Evolutionary conservation across 495 filamentous ascomycete genomes (phyloP).

Genomic region (Lasiosphaeria hispida): DNA sequence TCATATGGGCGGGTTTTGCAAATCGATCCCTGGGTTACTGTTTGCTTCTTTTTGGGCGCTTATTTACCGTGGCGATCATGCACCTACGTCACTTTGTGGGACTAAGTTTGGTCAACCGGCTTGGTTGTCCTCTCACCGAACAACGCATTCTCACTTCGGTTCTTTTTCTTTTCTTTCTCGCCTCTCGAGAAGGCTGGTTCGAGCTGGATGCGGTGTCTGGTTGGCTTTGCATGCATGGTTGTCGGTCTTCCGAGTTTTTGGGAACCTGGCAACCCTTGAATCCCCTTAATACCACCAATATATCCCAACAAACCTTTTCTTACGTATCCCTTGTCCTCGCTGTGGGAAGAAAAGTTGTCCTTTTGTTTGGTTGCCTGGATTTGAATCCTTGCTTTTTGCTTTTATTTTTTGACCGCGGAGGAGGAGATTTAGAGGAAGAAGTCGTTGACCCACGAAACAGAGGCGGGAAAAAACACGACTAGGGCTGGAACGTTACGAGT

Average conservation of each 20-base stretch:
- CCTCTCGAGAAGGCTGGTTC: slow-evolving; percentile 12
- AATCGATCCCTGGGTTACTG: no score
- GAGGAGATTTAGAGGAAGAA: slow-evolving; percentile 1
- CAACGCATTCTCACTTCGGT: neutral
- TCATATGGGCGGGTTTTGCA: no score
- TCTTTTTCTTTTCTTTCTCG: slow-evolving; percentile 10
- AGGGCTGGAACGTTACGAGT: slow-evolving; percentile 4
- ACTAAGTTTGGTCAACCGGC: no score
- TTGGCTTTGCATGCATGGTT: slow-evolving; percentile 30
- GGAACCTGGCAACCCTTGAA: slow-evolving; percentile 10
- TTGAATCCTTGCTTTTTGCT: neutral
- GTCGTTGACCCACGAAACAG: slow-evolving; percentile 3
- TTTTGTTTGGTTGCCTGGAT: neutral
- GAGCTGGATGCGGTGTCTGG: slow-evolving; percentile 27
- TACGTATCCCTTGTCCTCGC: slow-evolving; percentile 1
- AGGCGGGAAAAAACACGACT: slow-evolving; percentile 7
- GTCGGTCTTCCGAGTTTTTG: slow-evolving; percentile 9
- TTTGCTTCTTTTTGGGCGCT: no score
- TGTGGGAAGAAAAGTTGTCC: slow-evolving; percentile 7
- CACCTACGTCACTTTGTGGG: no score
- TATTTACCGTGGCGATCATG: no score
- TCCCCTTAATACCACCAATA: slow-evolving; percentile 16
- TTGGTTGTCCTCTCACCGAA: no score
- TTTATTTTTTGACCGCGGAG: neutral
- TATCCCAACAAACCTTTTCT: neutral